Evolutionary conservation across 1,284 basidiomycete species (phyloP).

Genomic region (Fomitopsis pinicola): DNA sequence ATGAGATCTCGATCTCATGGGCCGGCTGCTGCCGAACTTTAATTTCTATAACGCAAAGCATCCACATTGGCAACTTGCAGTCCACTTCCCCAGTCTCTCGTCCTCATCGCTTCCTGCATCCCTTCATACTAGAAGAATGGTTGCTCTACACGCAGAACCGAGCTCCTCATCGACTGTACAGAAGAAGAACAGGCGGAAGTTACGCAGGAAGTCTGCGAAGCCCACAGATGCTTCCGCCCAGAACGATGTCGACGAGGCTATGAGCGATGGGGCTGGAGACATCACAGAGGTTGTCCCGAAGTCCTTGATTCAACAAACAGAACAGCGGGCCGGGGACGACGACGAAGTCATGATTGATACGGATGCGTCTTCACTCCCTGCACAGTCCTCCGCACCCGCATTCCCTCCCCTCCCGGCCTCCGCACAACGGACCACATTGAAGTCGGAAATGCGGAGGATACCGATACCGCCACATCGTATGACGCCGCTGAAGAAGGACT

Average conservation of each 20-base stretch:
- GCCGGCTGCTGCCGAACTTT: constrained; percentile 14
- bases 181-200: constrained; percentile 55
- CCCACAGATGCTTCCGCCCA: constrained; percentile 15
- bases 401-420: constrained; percentile 64
- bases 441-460: constrained; percentile 80
- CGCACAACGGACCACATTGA: constrained; percentile 51
- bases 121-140: constrained; percentile 37
- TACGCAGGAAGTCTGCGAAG: constrained; percentile 35
- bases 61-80: neutral
- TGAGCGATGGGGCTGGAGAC: constrained; percentile 12
- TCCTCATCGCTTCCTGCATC: neutral
- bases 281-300: neutral
- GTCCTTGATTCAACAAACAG: neutral
- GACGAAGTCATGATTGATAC: constrained; percentile 64
- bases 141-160: constrained; percentile 43
- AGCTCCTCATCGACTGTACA: constrained; percentile 27
- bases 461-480: constrained; percentile 95
- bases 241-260: constrained; percentile 40
- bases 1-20: neutral
- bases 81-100: neutral
- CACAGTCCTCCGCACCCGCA: constrained; percentile 45
- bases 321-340: constrained; percentile 32
- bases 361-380: constrained; percentile 37
- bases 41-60: constrained; percentile 14
- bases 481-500: constrained; percentile 96